Evolutionary conservation across 2,329 filamentous ascomycete genomes (phyloP), one percentile per base, ranked within the genome.

Genomic region (Ilyonectria robusta): DNA sequence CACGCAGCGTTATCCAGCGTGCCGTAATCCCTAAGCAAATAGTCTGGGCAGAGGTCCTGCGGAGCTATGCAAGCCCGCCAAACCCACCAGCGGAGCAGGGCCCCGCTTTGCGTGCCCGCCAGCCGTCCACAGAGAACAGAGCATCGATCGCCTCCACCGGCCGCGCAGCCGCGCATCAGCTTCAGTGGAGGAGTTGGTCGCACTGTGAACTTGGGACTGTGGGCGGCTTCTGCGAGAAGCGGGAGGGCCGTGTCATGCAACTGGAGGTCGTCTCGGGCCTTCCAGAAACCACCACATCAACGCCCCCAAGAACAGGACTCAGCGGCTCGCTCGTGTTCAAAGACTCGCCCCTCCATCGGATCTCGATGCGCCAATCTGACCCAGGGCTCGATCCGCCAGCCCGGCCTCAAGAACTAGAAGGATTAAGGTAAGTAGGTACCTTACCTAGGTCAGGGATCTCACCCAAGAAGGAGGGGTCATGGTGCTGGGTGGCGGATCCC

Each of bases 181-280:
- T 53, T 50, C 53, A 46, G 58, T 51, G 63, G 53, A n/a, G 13
- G 23, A 29, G 8, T 35, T 48, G 31, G 48, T 40, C 63, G 63
- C 65, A 67, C 65, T 67, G 65, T 67, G 65, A 46, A n/a, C 56
- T 47, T 33, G 33, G 61, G 37, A 29, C 51, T 47, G 54, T 42
- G 46, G 40, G 33, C 44, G 42, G 44, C 53, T 47, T 58, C 42
- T 58, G 64, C 40, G 47, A 26, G 17, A 13, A 13, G 54, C 5
- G 55, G 54, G 40, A 42, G 40, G 26, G 37, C 37, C 42, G 29
- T 33, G 47, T 59, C 62, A 65, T 67, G 56, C 51, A 64, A 54
- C 42, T 59, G 51, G 48, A 19, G n/a, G 54, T 57, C 50, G 54
- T 57, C 50, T 55, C 58, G 33, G 29, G 50, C 50, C 50, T 61